Base-by-base conservation (phyloP, 345 rosid genomes). In the Brassica cretica region DNA sequence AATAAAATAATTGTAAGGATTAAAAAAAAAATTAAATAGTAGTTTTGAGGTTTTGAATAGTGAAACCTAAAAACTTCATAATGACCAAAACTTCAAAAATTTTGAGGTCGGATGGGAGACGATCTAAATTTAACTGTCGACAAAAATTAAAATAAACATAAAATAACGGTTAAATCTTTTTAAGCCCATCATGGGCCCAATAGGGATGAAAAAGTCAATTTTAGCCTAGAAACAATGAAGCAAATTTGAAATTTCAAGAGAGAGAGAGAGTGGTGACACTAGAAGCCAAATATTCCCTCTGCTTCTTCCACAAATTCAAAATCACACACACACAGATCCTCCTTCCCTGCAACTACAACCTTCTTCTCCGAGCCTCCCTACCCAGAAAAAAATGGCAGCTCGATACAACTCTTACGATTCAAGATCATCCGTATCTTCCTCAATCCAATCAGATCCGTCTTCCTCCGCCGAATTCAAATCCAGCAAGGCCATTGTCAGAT, bases 381-480 rank as follows among this genome's bases (percentile, higher is more conserved):
- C 39, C 19, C 56, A 51, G 2, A 5, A 14, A 2, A 0, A 35
- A 75, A 88, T 88, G 92, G 93, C 97, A 1, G 75, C 89, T 74
- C 94, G 98, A 55, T 93, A 91, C 89, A 87, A 76, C 53, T 46
- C 53, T 14, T 46, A 46, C 53, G 53, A 46, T 46, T 46, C 53
- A 4, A 46, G 53, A 46, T 46, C 53, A 46, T 46, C 53, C 53
- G 53, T 46, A 46, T 0, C 53, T 5, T 84, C 91, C 7, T 87
- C 91, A 3, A 21, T 71, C 72, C 75, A 84, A 74, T 88, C 92
- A 5, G 93, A 91, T 78, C 91, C 82, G 8, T 88, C 90, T 16
- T 83, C 93, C 16, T 88, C 96, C 5, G 14, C 84, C 0, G 90
- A 88, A 29, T 81, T 84, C 19, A 69, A 80, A 70, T 14, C 71